Conservation (phyloP, 805 yeast genomes). For the Hanseniaspora osmophila region DNA sequence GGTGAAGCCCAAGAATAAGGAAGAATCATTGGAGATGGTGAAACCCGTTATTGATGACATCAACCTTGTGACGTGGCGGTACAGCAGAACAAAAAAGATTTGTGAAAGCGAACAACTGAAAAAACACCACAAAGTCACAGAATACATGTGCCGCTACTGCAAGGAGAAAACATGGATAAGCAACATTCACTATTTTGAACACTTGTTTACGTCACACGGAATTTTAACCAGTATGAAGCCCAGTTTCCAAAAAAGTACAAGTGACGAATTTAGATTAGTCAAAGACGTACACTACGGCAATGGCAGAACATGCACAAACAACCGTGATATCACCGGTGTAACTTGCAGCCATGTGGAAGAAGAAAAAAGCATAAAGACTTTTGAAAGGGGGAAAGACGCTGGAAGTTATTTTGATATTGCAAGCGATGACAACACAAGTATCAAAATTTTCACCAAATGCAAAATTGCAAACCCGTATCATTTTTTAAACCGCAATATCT, state of each 20-base stretch:
- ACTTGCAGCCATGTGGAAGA: not conserved
- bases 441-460: not conserved
- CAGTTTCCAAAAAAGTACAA: not conserved
- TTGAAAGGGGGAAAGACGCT: not conserved
- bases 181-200: slow-evolving; percentile 7
- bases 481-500: slow-evolving; percentile 6
- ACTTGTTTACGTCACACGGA: slow-evolving; percentile 14
- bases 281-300: not conserved
- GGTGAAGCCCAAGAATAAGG: no score
- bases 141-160: slow-evolving; percentile 13
- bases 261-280: not conserved
- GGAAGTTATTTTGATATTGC: not conserved
- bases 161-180: slow-evolving; percentile 14
- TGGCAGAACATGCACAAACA: no score
- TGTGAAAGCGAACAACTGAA: not conserved
- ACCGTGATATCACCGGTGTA: not conserved
- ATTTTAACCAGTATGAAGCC: slow-evolving; percentile 8
- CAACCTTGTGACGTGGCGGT: slow-evolving; percentile 7
- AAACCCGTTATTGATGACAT: slow-evolving; percentile 1
- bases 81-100: not conserved
- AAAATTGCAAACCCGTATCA: not conserved
- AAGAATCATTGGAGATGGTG: not conserved
- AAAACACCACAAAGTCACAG: not conserved
- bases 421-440: not conserved
- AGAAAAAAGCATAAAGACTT: no score